Conservation (phyloP, 805 yeast genomes). For the Metschnikowia rubicola region DNA sequence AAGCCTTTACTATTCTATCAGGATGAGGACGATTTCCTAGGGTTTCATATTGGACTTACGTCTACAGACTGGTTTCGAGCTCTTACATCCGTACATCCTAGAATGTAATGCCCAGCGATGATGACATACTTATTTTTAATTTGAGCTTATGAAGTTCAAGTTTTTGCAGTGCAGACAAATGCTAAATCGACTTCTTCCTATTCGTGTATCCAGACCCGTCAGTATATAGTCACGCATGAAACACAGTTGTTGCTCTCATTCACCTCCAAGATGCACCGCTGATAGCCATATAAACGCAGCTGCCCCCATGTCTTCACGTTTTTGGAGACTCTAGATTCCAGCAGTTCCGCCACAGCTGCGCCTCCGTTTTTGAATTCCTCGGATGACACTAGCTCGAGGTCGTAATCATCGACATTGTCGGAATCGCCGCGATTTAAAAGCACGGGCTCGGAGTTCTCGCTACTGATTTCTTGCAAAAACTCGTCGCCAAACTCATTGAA, state of each 20-base stretch:
- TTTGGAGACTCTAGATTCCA: conserved; percentile 7
- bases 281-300: conserved; percentile 38
- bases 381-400: conserved; percentile 30
- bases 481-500: conserved; percentile 28
- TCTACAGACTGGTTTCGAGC: too few relatives aligned
- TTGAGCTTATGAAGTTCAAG: too few relatives aligned
- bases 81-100: too few relatives aligned
- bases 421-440: conserved; percentile 37
- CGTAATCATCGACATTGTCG: conserved; percentile 35
- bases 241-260: conserved; percentile 35
- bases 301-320: conserved; percentile 41
- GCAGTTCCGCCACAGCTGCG: conserved; percentile 6
- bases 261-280: conserved; percentile 42
- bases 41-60: too few relatives aligned
- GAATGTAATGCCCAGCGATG: too few relatives aligned
- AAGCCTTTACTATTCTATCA: too few relatives aligned
- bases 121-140: too few relatives aligned
- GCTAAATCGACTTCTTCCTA: too few relatives aligned
- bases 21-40: too few relatives aligned
- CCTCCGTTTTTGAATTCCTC: conserved; percentile 14
- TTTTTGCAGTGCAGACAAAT: too few relatives aligned
- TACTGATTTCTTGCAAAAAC: conserved; percentile 17
- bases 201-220: background rate
- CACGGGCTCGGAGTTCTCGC: conserved; percentile 26
- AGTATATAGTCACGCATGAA: conserved; percentile 37